Percentiles rank a stretch among this genome's conserved stretches.
Evolutionary conservation across 108 stramenopile genomes (phyloP).

Genomic region (Skeletonema potamos): DNA sequence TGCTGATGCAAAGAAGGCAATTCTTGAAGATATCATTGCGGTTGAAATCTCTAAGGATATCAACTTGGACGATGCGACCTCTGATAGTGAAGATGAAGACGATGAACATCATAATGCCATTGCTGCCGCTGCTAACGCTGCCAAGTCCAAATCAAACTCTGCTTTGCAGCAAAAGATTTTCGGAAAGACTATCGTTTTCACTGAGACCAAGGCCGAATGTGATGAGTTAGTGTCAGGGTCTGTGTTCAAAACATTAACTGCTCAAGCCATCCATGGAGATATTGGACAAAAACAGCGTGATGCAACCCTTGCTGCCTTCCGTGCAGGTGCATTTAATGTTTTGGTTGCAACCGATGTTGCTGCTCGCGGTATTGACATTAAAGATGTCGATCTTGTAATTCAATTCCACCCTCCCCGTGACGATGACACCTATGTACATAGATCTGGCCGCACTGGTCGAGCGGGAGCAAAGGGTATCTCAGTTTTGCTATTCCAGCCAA

Average conservation of each 20-base stretch:
- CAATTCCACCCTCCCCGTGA: constrained; percentile 94
- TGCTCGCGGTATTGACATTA: constrained; percentile 98
- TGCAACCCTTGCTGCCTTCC: constrained; percentile 93
- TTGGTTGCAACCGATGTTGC: constrained; percentile 99
- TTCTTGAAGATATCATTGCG: constrained; percentile 89
- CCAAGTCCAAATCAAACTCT: constrained; percentile 55
- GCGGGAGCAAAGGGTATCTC: constrained; percentile 96
- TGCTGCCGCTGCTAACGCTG: constrained; percentile 83
- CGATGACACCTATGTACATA: constrained; percentile 94
- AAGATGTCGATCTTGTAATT: constrained; percentile 95
- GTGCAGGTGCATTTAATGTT: constrained; percentile 92
- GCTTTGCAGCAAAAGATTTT: constrained; percentile 92
- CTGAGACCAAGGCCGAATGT: constrained; percentile 92
- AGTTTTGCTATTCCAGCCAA: constrained; percentile 88
- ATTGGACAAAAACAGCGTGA: constrained; percentile 98
- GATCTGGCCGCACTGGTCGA: constrained; percentile 97
- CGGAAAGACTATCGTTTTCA: constrained; percentile 98
- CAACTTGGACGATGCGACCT: constrained; percentile 24
- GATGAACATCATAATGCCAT: constrained; percentile 81
- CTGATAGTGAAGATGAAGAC: constrained; percentile 36
- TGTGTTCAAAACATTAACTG: constrained; percentile 86
- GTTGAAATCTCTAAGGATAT: constrained; percentile 88
- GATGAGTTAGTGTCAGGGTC: constrained; percentile 92
- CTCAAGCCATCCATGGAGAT: constrained; percentile 98
- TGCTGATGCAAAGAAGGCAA: constrained; percentile 61